Evolutionary conservation across 805 yeast species (phyloP).

Genomic region (Hanseniaspora clermontiae): DNA sequence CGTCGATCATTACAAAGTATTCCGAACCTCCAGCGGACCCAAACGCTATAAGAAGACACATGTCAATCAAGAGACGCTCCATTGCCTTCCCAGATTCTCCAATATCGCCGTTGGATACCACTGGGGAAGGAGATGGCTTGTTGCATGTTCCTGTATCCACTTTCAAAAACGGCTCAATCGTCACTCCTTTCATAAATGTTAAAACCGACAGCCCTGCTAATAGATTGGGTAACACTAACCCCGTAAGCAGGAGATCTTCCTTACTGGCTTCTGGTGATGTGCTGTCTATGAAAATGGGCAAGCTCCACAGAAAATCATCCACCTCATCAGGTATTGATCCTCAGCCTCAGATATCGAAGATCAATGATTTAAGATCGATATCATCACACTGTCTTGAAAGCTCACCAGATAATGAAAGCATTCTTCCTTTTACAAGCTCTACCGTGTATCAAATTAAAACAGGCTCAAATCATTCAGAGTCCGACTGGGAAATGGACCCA

Average conservation of each 20-base stretch:
- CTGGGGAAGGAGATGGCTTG: not conserved
- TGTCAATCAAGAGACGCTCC: constrained; percentile 2
- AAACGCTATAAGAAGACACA: not conserved
- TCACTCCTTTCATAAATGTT: not conserved
- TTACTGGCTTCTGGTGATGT: constrained; percentile 11
- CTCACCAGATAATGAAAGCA: not conserved
- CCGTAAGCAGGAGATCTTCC: constrained; percentile 5
- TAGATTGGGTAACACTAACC: not conserved
- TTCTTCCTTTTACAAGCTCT: not conserved
- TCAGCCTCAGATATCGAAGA: not conserved
- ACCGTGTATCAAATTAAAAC: not conserved
- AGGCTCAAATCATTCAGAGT: not conserved
- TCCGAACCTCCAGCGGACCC: not conserved
- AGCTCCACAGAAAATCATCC: not conserved
- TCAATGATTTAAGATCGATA: not conserved
- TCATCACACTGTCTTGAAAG: not conserved
- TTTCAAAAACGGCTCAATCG: not conserved
- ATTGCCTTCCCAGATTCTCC: not conserved
- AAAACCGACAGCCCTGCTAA: not conserved
- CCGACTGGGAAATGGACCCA: constrained; percentile 1
- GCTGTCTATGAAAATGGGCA: constrained; percentile 6
- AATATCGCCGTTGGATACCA: not conserved
- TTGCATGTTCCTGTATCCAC: not conserved
- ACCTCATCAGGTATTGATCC: not conserved
- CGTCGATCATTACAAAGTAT: not conserved